phyloP scores from a whole-genome alignment of 345 rosid genomes.

The Eucalyptus victrix region DNA sequence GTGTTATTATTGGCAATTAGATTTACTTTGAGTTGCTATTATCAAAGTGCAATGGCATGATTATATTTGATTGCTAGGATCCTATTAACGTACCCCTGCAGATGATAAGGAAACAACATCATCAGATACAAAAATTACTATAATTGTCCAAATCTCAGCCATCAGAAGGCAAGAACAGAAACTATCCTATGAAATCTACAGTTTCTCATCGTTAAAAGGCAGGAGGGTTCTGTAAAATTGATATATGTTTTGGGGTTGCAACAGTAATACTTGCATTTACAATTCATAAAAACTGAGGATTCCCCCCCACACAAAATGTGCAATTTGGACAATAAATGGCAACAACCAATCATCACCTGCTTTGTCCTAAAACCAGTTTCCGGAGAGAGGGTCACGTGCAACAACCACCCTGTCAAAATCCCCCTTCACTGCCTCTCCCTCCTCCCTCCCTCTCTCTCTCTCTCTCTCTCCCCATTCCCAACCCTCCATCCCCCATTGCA shows the following conservation, averaged over 20 bases:
- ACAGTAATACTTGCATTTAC: neutral
- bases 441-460: neutral
- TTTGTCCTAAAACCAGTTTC: neutral
- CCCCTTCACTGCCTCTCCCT: neutral
- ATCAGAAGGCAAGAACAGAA: neutral
- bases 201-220: neutral
- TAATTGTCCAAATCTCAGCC: neutral
- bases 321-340: neutral
- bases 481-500: neutral
- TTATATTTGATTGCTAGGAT: neutral
- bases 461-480: neutral
- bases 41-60: neutral
- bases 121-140: neutral
- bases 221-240: neutral
- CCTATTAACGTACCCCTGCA: neutral
- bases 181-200: neutral
- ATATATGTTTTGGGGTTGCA: neutral
- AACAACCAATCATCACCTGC: neutral
- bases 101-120: neutral
- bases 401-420: neutral
- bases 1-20: fast-evolving
- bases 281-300: neutral
- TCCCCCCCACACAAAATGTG: neutral
- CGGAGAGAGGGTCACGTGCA: neutral
- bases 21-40: neutral